Evolutionary conservation across 306 rosid genomes (phyloP).

Genomic region (Leucaena leucocephala): DNA sequence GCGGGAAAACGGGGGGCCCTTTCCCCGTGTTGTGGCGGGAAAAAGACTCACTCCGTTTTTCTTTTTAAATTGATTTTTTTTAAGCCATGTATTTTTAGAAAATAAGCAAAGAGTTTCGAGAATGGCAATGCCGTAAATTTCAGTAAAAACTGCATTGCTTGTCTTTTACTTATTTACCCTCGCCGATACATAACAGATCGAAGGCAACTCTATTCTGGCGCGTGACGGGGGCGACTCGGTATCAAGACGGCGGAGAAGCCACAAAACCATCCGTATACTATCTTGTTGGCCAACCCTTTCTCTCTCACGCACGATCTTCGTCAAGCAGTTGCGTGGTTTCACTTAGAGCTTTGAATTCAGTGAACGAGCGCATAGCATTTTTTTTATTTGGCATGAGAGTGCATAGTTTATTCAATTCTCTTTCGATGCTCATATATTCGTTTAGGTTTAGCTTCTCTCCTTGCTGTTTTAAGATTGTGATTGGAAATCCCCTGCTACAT

Average conservation of each 20-base stretch:
- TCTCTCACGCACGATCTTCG: not conserved
- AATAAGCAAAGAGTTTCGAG: not conserved
- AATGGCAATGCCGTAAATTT: not conserved
- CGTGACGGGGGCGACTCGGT: not conserved
- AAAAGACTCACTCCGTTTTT: not conserved
- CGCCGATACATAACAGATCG: not conserved
- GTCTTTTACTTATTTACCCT: not conserved
- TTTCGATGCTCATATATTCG: constrained; percentile 40
- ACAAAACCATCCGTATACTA: not conserved
- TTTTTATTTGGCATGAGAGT: too few relatives aligned
- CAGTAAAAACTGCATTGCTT: not conserved
- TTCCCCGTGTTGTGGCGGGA: constrained; percentile 49
- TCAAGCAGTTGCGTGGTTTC: constrained; percentile 54
- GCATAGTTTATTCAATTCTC: constrained; percentile 32
- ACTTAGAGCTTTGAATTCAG: constrained; percentile 49
- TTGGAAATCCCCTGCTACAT: too few relatives aligned
- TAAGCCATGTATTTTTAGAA: too few relatives aligned
- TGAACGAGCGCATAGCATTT: constrained; percentile 34
- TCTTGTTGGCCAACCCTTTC: not conserved
- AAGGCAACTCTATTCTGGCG: not conserved
- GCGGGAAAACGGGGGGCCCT: constrained; percentile 52
- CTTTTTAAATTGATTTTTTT: not conserved
- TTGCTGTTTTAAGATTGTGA: constrained; percentile 33
- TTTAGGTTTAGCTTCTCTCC: constrained; percentile 25
- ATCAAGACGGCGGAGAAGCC: not conserved